Evolutionary conservation across 1,284 basidiomycete genomes (phyloP).

Genomic region (Coniferiporia weirii): DNA sequence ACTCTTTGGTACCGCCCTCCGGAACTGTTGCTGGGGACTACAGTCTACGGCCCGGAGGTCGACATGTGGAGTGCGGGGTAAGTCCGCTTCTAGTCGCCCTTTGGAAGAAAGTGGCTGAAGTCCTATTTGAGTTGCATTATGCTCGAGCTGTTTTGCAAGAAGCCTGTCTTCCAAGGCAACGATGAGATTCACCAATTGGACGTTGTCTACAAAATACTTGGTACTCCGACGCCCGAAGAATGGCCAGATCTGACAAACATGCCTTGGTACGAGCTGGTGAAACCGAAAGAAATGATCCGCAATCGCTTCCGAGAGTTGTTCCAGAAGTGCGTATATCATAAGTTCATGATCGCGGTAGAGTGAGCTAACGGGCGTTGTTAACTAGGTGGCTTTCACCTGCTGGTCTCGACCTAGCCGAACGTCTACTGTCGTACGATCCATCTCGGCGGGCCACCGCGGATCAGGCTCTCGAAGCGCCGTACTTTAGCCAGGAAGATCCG

Average conservation of each 20-base stretch:
- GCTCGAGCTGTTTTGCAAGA: conserved; percentile 93
- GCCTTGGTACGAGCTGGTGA: conserved; percentile 98
- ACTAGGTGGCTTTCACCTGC: conserved; percentile 76
- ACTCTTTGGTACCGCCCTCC: conserved; percentile 99
- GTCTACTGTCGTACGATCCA: conserved; percentile 83
- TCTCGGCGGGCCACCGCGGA: conserved; percentile 68
- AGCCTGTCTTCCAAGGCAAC: conserved; percentile 92
- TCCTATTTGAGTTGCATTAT: conserved; percentile 80
- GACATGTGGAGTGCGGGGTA: conserved; percentile 99
- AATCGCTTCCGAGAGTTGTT: conserved; percentile 78
- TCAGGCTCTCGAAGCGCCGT: conserved; percentile 76
- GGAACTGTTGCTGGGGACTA: conserved; percentile 93
- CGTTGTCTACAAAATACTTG: conserved; percentile 85
- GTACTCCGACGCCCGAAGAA: conserved; percentile 76
- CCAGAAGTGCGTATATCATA: conserved; percentile 53
- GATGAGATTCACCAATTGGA: conserved; percentile 98
- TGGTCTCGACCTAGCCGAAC: conserved; percentile 81
- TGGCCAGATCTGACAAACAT: conserved; percentile 84
- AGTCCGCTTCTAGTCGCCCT: conserved; percentile 24
- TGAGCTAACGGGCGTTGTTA: conserved; percentile 6
- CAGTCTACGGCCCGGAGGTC: conserved; percentile 96
- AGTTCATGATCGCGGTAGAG: not conserved
- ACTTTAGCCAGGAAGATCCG: conserved; percentile 82
- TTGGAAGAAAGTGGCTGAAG: conserved; percentile 1
- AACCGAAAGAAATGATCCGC: conserved; percentile 70